Evolutionary conservation across 345 rosid species (phyloP).

Genomic region (Theobroma cacao): DNA sequence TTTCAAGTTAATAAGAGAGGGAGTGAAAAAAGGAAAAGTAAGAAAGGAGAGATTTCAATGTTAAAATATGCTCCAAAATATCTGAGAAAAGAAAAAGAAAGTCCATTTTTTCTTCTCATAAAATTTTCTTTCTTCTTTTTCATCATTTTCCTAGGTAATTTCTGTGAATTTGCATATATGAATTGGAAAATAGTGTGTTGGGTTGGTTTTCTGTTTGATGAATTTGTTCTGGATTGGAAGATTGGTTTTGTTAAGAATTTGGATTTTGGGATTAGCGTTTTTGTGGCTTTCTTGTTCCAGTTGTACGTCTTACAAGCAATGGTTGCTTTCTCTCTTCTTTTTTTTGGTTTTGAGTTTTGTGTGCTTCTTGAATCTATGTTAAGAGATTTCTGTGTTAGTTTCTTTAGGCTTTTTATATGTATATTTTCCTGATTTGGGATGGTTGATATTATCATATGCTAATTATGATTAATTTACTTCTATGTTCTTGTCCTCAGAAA

Average conservation of each 20-base stretch:
- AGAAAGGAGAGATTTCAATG: no score
- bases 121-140: no score
- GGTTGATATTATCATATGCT: neutral
- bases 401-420: neutral
- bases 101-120: no score
- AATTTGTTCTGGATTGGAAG: no score
- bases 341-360: neutral
- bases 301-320: neutral
- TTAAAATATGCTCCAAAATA: no score
- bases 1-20: no score
- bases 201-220: no score
- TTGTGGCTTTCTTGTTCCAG: neutral
- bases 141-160: no score
- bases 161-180: no score
- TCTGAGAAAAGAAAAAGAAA: no score
- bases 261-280: neutral
- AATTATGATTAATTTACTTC: neutral
- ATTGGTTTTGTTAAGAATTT: neutral
- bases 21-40: no score
- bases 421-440: neutral
- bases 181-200: no score
- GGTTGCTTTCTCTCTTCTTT: neutral
- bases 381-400: neutral
- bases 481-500: constrained; percentile 3
- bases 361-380: neutral